phyloP scores from a whole-genome alignment of 2,329 filamentous ascomycete species.

The Nannizzia gypsea region DNA sequence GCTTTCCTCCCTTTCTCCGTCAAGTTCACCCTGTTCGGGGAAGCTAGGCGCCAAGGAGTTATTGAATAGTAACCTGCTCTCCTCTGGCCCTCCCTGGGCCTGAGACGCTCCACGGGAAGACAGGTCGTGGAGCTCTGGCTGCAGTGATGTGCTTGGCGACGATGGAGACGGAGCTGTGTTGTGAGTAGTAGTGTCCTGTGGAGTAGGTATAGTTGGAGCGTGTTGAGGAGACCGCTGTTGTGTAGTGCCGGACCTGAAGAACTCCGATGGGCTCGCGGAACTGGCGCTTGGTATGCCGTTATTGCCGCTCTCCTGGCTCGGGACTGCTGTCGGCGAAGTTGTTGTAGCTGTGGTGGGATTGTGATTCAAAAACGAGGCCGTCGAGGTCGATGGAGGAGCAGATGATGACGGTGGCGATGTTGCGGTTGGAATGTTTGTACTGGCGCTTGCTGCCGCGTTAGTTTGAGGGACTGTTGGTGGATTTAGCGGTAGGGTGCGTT shows the following conservation, averaged over 20 bases:
- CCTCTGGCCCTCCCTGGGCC: neutral
- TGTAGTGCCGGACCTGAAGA: neutral
- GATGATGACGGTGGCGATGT: neutral
- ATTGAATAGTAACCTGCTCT: neutral
- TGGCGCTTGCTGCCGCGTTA: neutral
- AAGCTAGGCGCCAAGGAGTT: neutral
- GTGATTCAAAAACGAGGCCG: neutral
- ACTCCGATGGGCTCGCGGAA: neutral
- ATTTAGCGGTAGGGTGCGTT: constrained; percentile 19
- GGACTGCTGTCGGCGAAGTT: neutral
- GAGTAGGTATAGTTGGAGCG: neutral
- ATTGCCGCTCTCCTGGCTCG: neutral
- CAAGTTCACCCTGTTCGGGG: neutral
- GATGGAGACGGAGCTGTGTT: neutral
- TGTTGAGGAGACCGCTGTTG: neutral
- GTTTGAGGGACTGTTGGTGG: neutral
- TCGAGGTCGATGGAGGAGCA: neutral
- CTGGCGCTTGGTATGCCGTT: neutral
- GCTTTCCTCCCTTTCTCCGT: neutral
- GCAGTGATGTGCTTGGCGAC: neutral
- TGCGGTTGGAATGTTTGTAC: neutral
- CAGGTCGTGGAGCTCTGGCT: neutral
- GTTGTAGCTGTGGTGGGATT: neutral
- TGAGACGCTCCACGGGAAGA: neutral
- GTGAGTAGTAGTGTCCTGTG: neutral